These are phyloP conservation scores for Saturnispora hagleri DNA, from an alignment of 805 yeast genomes.

Conservation along the genomic window DNA sequence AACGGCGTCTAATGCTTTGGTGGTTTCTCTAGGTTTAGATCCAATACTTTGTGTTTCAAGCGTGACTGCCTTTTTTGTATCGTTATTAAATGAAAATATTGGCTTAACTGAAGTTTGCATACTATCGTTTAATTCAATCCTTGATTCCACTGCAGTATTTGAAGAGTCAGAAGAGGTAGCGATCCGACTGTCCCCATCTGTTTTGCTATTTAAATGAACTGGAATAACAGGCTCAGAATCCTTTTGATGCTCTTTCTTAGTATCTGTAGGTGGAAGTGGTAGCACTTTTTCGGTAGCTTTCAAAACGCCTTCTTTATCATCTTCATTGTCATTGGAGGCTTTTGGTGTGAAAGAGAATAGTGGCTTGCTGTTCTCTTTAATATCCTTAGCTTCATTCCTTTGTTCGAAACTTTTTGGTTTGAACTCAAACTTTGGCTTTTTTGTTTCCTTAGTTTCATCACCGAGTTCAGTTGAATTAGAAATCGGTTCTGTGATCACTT, in stretches of 20 bases:
- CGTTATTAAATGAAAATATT: not conserved
- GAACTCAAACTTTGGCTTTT: not conserved
- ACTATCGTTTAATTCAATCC: not conserved
- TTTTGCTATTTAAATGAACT: not conserved
- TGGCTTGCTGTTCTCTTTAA: not conserved
- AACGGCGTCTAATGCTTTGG: not conserved
- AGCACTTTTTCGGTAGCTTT: not conserved
- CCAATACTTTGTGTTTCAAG: not conserved
- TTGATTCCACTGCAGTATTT: not conserved
- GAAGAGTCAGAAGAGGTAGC: not conserved
- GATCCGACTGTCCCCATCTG: not conserved
- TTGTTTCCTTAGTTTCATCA: not conserved
- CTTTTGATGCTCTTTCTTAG: not conserved
- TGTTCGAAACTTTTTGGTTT: not conserved
- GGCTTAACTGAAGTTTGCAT: not conserved
- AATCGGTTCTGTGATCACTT: too few relatives aligned
- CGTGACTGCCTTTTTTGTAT: not conserved
- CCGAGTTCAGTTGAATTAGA: too few relatives aligned
- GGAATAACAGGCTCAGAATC: not conserved
- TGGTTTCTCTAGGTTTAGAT: not conserved
- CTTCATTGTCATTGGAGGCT: not conserved
- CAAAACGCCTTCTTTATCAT: not conserved
- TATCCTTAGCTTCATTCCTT: not conserved
- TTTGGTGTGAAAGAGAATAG: not conserved
- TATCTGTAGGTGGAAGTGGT: not conserved